Percentiles rank a stretch among this genome's conserved stretches.
These are phyloP conservation scores for Acidomyces sp. DNA, from an alignment of 495 filamentous ascomycete species.

Conservation along the genomic window DNA sequence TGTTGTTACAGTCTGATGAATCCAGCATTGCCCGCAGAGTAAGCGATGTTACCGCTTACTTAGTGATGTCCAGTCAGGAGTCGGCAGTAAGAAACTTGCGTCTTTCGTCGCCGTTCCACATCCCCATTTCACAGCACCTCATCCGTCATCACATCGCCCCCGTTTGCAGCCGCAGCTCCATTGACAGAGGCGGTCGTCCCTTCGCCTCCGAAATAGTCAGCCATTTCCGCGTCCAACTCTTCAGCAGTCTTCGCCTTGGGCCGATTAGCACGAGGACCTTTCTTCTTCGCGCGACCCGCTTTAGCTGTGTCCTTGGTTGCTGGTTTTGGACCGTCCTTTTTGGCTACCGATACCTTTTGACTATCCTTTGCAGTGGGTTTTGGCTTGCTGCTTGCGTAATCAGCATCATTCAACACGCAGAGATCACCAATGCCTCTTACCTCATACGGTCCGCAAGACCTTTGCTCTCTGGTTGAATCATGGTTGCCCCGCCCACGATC, in stretches of 20 bases:
- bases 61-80: conserved; percentile 6
- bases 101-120: not conserved
- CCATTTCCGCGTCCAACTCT: conserved; percentile 89
- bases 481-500: conserved; percentile 64
- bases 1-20: conserved; percentile 10
- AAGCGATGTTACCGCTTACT: not conserved
- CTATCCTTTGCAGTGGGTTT: conserved; percentile 14
- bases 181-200: conserved; percentile 4
- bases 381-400: conserved; percentile 2
- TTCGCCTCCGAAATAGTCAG: conserved; percentile 61
- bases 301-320: conserved; percentile 51
- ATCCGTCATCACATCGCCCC: conserved; percentile 19
- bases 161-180: conserved; percentile 13
- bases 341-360: conserved; percentile 1
- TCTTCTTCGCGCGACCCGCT: conserved; percentile 49
- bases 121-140: conserved; percentile 13
- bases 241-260: conserved; percentile 80
- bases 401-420: not conserved
- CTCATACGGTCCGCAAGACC: conserved; percentile 73
- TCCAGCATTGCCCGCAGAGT: not conserved
- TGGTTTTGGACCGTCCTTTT: conserved; percentile 40
- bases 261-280: conserved; percentile 40
- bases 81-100: no score
- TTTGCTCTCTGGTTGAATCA: conserved; percentile 52
- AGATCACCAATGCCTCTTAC: conserved; percentile 33